phyloP scores from a whole-genome alignment of 2,329 filamentous ascomycete species.

The Colletotrichum plurivorum region DNA sequence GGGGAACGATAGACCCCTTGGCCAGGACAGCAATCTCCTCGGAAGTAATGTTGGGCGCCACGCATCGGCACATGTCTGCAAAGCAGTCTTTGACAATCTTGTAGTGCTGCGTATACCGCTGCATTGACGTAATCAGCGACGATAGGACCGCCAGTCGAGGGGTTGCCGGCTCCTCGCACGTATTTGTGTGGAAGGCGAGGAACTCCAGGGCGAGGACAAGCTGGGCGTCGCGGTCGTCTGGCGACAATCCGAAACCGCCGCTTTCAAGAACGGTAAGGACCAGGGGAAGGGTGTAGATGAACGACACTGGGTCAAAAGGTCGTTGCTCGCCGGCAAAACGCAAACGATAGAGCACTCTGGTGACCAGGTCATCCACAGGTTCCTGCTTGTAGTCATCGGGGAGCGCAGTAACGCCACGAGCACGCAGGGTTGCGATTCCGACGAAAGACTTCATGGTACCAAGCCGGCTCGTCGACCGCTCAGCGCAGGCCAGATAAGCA shows the following conservation, averaged over 20 bases:
- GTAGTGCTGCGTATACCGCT: slow-evolving; percentile 92
- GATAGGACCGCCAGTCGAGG: slow-evolving; percentile 82
- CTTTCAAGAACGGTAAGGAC: slow-evolving; percentile 83
- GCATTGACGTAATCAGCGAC: slow-evolving; percentile 85
- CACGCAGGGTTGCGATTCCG: slow-evolving; percentile 87
- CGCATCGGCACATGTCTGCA: slow-evolving; percentile 84
- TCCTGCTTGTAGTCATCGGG: slow-evolving; percentile 82
- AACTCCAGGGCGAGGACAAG: slow-evolving; percentile 91
- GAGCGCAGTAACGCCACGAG: slow-evolving; percentile 80
- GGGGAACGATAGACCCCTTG: slow-evolving; percentile 82
- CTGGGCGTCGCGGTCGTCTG: slow-evolving; percentile 90
- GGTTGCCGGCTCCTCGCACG: slow-evolving; percentile 80
- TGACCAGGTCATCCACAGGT: slow-evolving; percentile 86
- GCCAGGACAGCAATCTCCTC: slow-evolving; percentile 84
- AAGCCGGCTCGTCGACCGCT: slow-evolving; percentile 80
- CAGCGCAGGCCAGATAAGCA: slow-evolving; percentile 84
- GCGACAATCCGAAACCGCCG: slow-evolving; percentile 80
- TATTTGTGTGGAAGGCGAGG: slow-evolving; percentile 87
- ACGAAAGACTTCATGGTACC: slow-evolving; percentile 86
- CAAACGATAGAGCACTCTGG: slow-evolving; percentile 89
- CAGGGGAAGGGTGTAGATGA: slow-evolving; percentile 89
- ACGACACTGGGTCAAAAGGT: slow-evolving; percentile 89
- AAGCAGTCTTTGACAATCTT: slow-evolving; percentile 95
- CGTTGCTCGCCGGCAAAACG: slow-evolving; percentile 93
- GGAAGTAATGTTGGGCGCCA: slow-evolving; percentile 83